Percentiles rank a stretch among this genome's conserved stretches.
phyloP scores from a whole-genome alignment of 1,284 basidiomycete genomes.

The Mycena sp. region DNA sequence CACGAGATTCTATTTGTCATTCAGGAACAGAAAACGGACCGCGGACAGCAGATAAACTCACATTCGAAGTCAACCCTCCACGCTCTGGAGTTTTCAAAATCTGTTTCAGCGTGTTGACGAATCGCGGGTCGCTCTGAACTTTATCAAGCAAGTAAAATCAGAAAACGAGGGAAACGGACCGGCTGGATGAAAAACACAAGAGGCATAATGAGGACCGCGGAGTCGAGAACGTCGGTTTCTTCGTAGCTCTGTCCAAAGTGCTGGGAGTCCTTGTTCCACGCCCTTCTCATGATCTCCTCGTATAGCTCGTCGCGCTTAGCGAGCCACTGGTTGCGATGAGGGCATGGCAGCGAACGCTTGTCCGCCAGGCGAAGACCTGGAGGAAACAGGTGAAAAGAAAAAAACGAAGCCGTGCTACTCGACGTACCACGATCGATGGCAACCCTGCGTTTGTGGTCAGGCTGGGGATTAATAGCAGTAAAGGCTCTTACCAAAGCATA shows the following conservation, averaged over 20 bases:
- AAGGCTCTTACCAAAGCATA: slow-evolving; percentile 79
- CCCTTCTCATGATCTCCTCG: slow-evolving; percentile 86
- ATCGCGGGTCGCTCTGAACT: slow-evolving; percentile 84
- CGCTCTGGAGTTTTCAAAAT: slow-evolving; percentile 87
- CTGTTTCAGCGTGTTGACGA: slow-evolving; percentile 82
- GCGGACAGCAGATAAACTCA: slow-evolving; percentile 40
- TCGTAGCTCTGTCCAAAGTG: slow-evolving; percentile 85
- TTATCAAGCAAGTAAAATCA: slow-evolving; percentile 2
- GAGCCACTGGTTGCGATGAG: slow-evolving; percentile 77
- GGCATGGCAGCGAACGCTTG: slow-evolving; percentile 85
- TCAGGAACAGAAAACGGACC: background rate
- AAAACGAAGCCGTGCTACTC: background rate
- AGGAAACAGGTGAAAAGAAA: background rate
- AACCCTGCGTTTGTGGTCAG: slow-evolving; percentile 64
- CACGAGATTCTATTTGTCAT: slow-evolving; percentile 70
- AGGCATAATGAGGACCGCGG: slow-evolving; percentile 84
- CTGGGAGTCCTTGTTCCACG: slow-evolving; percentile 75
- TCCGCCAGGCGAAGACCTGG: slow-evolving; percentile 87
- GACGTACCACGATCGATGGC: slow-evolving; percentile 84
- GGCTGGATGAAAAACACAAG: slow-evolving; percentile 88
- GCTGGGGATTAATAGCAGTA: background rate
- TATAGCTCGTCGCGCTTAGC: slow-evolving; percentile 82
- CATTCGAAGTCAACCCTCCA: slow-evolving; percentile 90
- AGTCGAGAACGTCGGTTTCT: slow-evolving; percentile 74
- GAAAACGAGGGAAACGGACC: slow-evolving; percentile 49